Evolutionary conservation across 805 yeast genomes (phyloP).

Genomic region (Saccharomycopsis capsularis): DNA sequence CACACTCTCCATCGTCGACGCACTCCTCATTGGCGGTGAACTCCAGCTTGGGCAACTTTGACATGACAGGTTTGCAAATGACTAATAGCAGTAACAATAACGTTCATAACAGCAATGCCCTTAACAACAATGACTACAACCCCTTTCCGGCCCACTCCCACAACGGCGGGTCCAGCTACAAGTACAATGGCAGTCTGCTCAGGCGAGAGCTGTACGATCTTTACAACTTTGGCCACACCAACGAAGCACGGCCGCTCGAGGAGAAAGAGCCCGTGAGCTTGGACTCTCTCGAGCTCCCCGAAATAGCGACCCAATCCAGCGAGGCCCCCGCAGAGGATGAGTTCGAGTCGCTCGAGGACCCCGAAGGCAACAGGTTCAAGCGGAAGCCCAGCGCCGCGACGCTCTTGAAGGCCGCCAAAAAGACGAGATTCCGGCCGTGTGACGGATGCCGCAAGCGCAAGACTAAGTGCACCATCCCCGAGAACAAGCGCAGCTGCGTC

Average conservation of each 20-base stretch:
- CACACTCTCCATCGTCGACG: background rate
- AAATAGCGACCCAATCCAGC: slow-evolving; percentile 8
- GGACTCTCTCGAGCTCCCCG: slow-evolving; percentile 20
- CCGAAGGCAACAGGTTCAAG: background rate
- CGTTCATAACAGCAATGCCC: no score
- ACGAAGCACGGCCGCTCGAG: background rate
- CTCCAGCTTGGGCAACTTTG: no score
- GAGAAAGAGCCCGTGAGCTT: slow-evolving; percentile 18
- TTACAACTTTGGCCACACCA: background rate
- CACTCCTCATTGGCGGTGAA: no score
- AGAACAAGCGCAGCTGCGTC: slow-evolving; percentile 24
- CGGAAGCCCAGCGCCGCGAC: background rate
- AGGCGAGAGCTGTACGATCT: no score
- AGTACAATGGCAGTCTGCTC: no score
- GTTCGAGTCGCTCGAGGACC: background rate
- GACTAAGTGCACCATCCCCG: slow-evolving; percentile 29
- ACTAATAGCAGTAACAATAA: no score
- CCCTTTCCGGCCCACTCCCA: no score
- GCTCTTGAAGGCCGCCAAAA: slow-evolving; percentile 7
- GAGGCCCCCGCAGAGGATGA: background rate
- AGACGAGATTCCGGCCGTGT: slow-evolving; percentile 31
- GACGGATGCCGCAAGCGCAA: slow-evolving; percentile 33
- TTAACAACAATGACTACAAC: no score
- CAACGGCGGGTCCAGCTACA: no score
- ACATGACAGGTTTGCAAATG: no score